A percentile compares a stretch with the other conserved stretches of the same genome.
phyloP scores from a whole-genome alignment of 371 early-diverging fungal genomes.

The Mucor circinelloides region DNA sequence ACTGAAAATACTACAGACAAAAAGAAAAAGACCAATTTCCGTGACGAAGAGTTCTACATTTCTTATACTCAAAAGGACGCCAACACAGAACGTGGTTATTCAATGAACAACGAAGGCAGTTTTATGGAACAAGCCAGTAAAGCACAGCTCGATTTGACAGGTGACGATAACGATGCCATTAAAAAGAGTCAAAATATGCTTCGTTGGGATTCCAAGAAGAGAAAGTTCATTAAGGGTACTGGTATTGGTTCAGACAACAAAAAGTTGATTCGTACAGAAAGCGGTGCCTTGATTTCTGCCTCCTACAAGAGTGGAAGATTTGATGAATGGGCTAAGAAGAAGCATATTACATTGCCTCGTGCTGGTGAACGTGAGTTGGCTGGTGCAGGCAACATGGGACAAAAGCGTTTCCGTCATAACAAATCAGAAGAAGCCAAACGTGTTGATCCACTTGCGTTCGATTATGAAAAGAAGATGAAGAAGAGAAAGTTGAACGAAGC shows the following conservation, averaged over 20 bases:
- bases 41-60: conserved; percentile 89
- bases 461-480: conserved; percentile 72
- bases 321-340: conserved; percentile 89
- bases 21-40: conserved; percentile 43
- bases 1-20: neutral
- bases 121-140: conserved; percentile 83
- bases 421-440: conserved; percentile 61
- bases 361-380: conserved; percentile 85
- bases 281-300: conserved; percentile 89
- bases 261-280: conserved; percentile 92
- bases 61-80: conserved; percentile 85
- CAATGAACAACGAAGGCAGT: conserved; percentile 71
- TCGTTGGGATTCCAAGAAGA: conserved; percentile 95
- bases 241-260: conserved; percentile 95
- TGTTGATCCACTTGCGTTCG: conserved; percentile 61
- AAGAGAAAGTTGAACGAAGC: conserved; percentile 50
- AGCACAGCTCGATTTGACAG: conserved; percentile 80
- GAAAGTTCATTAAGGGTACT: conserved; percentile 81
- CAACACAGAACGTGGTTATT: conserved; percentile 91
- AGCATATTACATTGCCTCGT: conserved; percentile 76
- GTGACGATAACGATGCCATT: conserved; percentile 80
- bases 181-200: conserved; percentile 57
- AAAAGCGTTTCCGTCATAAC: conserved; percentile 68
- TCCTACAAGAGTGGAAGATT: conserved; percentile 87
- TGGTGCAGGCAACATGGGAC: conserved; percentile 38